Evolutionary conservation across 2,329 filamentous ascomycete genomes (phyloP).

Genomic region (Dactylellina cionopaga): DNA sequence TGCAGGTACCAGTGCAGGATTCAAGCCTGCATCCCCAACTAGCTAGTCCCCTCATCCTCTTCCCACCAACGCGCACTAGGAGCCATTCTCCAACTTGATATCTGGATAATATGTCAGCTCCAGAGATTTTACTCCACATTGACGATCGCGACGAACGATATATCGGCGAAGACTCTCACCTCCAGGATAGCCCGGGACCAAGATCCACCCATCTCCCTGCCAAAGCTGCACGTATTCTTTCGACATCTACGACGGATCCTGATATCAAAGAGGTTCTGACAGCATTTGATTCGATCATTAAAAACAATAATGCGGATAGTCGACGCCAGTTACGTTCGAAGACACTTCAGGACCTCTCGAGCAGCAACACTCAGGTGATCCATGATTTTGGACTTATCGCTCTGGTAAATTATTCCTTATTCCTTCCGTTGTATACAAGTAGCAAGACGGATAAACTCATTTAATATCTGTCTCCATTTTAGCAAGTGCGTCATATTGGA

Average conservation of each 20-base stretch:
- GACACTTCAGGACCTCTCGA: constrained; percentile 25
- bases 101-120: constrained; percentile 20
- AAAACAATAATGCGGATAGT: constrained; percentile 46
- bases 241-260: constrained; percentile 39
- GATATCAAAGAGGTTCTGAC: constrained; percentile 45
- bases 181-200: constrained; percentile 7
- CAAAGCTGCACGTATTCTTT: constrained; percentile 32
- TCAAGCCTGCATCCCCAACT: not conserved
- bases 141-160: constrained; percentile 30
- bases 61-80: no score
- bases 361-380: constrained; percentile 32
- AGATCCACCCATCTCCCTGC: constrained; percentile 27
- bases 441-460: not conserved
- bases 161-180: not conserved
- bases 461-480: not conserved
- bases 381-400: constrained; percentile 41
- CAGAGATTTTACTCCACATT: constrained; percentile 22
- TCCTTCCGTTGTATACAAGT: not conserved
- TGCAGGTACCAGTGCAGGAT: not conserved
- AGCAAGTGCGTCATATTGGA: constrained; percentile 40
- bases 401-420: constrained; percentile 1
- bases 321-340: constrained; percentile 31
- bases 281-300: constrained; percentile 30
- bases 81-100: no score
- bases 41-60: not conserved